These are phyloP conservation scores for Collybia mongolica DNA, from an alignment of 768 basidiomycete species.

Conservation along the genomic window DNA sequence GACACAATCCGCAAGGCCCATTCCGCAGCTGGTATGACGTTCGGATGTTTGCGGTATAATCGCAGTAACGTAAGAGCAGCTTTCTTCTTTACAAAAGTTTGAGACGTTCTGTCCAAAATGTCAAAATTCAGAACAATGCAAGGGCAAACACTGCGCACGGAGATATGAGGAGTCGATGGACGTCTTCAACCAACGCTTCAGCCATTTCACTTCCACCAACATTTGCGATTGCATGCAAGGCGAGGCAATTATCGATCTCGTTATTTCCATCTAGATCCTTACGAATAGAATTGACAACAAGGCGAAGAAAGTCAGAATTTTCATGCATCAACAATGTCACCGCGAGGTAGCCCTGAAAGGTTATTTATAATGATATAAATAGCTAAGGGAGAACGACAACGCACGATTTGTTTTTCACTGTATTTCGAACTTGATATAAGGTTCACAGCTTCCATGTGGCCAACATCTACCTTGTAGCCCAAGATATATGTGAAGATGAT, in stretches of 20 bases:
- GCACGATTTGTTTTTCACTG: slow-evolving; percentile 97
- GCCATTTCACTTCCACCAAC: slow-evolving; percentile 99
- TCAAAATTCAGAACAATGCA: slow-evolving; percentile 6
- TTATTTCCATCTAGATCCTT: slow-evolving; percentile 95
- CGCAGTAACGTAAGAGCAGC: slow-evolving; percentile 92
- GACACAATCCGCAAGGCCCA: slow-evolving; percentile 96
- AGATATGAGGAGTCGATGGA: slow-evolving; percentile 92
- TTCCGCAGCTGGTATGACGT: slow-evolving; percentile 88
- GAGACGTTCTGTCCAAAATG: slow-evolving; percentile 69
- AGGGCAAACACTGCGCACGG: slow-evolving; percentile 56
- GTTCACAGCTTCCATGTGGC: slow-evolving; percentile 99
- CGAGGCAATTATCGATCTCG: slow-evolving; percentile 94
- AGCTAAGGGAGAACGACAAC: slow-evolving; percentile 25
- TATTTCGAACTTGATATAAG: slow-evolving; percentile 94
- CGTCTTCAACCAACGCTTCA: slow-evolving; percentile 89
- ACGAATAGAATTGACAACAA: slow-evolving; percentile 97
- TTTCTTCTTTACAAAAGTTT: slow-evolving; percentile 97
- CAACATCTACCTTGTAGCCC: slow-evolving; percentile 98
- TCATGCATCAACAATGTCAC: slow-evolving; percentile 98
- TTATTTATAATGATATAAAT: slow-evolving; percentile 8
- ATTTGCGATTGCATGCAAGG: slow-evolving; percentile 97
- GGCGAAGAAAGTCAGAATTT: slow-evolving; percentile 93
- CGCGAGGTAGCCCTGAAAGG: slow-evolving; percentile 87
- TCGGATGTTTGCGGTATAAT: slow-evolving; percentile 93
- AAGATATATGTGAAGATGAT: slow-evolving; percentile 99